phyloP scores from a whole-genome alignment of 345 rosid species.

The Populus deltoides region DNA sequence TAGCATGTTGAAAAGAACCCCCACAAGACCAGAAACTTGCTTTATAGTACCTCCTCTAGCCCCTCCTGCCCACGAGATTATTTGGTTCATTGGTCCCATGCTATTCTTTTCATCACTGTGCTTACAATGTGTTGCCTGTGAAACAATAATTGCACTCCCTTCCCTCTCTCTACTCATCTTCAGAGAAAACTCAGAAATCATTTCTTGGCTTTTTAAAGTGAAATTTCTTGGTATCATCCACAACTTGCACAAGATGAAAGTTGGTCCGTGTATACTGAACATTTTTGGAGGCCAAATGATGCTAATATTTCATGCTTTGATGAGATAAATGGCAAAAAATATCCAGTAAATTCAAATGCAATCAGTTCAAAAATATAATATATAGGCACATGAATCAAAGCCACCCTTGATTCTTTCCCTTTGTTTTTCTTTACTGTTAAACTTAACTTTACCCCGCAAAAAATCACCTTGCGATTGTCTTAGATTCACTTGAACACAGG shows the following conservation, averaged over 20 bases:
- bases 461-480: neutral
- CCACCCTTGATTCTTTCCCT: neutral
- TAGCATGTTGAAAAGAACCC: neutral
- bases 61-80: neutral
- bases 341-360: neutral
- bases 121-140: neutral
- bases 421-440: neutral
- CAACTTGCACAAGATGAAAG: neutral
- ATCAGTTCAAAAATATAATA: neutral
- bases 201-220: neutral
- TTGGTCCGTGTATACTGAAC: neutral
- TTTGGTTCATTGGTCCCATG: slow-evolving; percentile 1
- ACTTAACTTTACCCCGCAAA: neutral
- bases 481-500: neutral
- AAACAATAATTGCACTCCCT: neutral
- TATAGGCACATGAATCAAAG: neutral
- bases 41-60: neutral
- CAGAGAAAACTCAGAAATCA: neutral
- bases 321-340: neutral
- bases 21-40: neutral
- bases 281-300: neutral
- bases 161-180: neutral
- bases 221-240: neutral
- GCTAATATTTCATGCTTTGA: neutral
- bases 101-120: slow-evolving; percentile 7